Base-by-base conservation (phyloP, 768 basidiomycete genomes). In the Phylloporus rhodoxanthus region DNA sequence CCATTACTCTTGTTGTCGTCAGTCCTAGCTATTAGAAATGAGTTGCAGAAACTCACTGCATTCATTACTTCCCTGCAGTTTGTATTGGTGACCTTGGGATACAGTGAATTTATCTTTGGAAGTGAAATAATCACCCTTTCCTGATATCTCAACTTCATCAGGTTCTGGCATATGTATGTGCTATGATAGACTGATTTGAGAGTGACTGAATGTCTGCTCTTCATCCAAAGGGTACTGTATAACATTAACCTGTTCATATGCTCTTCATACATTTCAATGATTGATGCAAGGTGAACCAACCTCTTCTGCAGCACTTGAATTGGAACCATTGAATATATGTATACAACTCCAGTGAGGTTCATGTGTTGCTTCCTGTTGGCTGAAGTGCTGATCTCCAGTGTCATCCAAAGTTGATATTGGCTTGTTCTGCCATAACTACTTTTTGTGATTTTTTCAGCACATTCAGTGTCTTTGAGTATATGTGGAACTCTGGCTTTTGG, bases 401-500 rank as follows among this genome's bases (percentile, higher is more conserved):
- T n/a, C 3, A 6, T 49, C 30, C 2, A 15, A 9, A 59, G 57
- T 14, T 46, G 4, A 29, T 55, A 28, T n/a, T 50, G 8, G 34
- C 43, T 0, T 26, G 2, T 19, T 8, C 51, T 9, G 1, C 9
- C 4, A 1, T 21, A 5, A 50, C 15, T 4, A 17, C 33, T 0
- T 0, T 40, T 1, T 49, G 50, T 10, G 57, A 59, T 13, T 0
- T 47, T 6, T 2, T 56, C 5, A 52, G 53, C 36, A 48, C 53
- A 14, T 25, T 0, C 0, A 29, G 32, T 0, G 28, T 55, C 29
- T 49, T 58, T 29, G 50, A 50, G 34, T 59, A 59, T 9, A 43
- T 59, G 57, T 59, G 57, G 57, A 58, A 30, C 20, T 47, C 55
- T 14, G 57, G 46, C 8, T 54, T 58, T 21, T 49, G 45, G n/a